These are phyloP conservation scores for Cubamyces lactineus DNA, from an alignment of 768 basidiomycete species.

Conservation along the genomic window DNA sequence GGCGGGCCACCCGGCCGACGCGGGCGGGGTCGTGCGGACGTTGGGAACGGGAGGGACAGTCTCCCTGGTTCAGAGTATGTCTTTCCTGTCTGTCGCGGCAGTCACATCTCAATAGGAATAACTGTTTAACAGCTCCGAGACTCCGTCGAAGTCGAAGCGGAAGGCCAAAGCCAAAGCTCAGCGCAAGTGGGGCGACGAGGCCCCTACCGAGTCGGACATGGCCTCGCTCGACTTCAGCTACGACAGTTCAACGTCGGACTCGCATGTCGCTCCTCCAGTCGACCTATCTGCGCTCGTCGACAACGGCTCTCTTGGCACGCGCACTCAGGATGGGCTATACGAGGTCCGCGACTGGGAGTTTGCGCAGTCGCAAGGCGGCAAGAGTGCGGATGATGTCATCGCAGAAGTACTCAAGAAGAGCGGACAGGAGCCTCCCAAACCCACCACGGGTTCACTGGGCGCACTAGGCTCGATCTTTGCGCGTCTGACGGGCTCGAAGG, in stretches of 20 bases:
- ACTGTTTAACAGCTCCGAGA: conserved; percentile 55
- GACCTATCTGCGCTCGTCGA: conserved; percentile 70
- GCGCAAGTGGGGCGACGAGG: conserved; percentile 91
- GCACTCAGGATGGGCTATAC: conserved; percentile 72
- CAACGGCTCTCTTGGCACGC: conserved; percentile 72
- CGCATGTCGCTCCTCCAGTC: conserved; percentile 32
- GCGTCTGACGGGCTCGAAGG: conserved; percentile 82
- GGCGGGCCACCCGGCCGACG: conserved; percentile 63
- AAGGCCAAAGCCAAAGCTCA: conserved; percentile 69
- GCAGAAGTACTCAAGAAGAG: conserved; percentile 57
- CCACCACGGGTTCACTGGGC: conserved; percentile 51
- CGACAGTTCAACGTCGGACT: conserved; percentile 50
- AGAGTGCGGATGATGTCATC: conserved; percentile 54
- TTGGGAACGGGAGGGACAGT: conserved; percentile 62
- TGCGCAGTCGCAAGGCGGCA: conserved; percentile 37
- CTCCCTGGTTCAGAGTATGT: conserved; percentile 73
- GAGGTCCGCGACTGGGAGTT: conserved; percentile 89
- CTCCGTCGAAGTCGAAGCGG: conserved; percentile 42
- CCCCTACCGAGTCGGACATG: conserved; percentile 86
- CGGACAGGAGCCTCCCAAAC: conserved; percentile 24
- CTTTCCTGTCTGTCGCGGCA: background rate
- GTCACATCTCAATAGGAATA: background rate
- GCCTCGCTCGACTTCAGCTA: conserved; percentile 87
- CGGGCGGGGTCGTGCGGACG: conserved; percentile 49
- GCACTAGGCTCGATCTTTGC: conserved; percentile 81